phyloP scores from a whole-genome alignment of 371 early-diverging fungal species.

The Rhizopus arrhizus region DNA sequence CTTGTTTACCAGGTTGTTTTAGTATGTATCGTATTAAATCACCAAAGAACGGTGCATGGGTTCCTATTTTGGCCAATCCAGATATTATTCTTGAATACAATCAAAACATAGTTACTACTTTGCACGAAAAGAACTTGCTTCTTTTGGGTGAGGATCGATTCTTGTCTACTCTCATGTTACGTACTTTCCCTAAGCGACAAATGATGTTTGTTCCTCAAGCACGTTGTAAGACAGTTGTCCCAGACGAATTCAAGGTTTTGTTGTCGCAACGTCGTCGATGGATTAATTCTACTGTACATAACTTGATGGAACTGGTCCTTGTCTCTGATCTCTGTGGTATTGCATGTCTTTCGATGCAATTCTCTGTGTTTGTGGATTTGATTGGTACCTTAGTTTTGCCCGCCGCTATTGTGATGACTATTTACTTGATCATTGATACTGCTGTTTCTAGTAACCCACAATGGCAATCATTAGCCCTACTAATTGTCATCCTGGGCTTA shows the following conservation, averaged over 20 bases:
- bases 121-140: constrained; percentile 96
- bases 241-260: constrained; percentile 87
- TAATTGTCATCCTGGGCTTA: constrained; percentile 70
- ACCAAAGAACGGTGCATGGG: constrained; percentile 74
- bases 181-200: constrained; percentile 90
- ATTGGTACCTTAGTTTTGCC: constrained; percentile 96
- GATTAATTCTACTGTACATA: constrained; percentile 99
- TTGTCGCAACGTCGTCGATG: constrained; percentile 97
- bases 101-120: constrained; percentile 84
- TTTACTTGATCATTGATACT: constrained; percentile 72
- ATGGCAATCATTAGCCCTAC: constrained; percentile 73
- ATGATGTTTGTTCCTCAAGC: constrained; percentile 95
- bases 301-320: constrained; percentile 91
- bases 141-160: constrained; percentile 96
- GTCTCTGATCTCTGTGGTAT: constrained; percentile 96
- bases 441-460: constrained; percentile 52
- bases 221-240: constrained; percentile 92
- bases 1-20: constrained; percentile 97
- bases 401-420: constrained; percentile 87
- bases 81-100: constrained; percentile 90
- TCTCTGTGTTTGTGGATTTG: constrained; percentile 94
- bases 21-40: constrained; percentile 88
- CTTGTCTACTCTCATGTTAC: constrained; percentile 91
- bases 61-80: constrained; percentile 88
- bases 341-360: constrained; percentile 98